Base-by-base conservation (phyloP, 768 basidiomycete genomes). In the Pleurotus tuber-regium region DNA sequence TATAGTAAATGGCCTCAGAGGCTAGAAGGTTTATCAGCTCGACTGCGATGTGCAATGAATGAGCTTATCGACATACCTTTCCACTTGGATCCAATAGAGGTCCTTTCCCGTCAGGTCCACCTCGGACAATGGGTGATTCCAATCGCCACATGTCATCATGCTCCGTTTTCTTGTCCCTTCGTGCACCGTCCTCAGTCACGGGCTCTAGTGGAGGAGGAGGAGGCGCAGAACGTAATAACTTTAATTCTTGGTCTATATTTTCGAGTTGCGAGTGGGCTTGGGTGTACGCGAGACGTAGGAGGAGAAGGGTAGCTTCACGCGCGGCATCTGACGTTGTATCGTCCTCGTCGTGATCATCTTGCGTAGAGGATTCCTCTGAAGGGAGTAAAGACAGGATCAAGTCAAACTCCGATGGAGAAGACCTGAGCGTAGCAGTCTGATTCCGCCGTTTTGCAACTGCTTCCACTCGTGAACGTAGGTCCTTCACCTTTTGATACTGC, bases 1-100 rank as follows among this genome's bases (percentile, higher is more conserved):
- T 53, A 99, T 93, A 0, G 90, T 95, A 66, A 99, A 98, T 12
- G 96, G 92, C 29, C 88, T 82, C 50, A 97, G 72, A 11, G 92
- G 91, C 90, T 97, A 55, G 7, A 31, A 35, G 11, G 18, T n/a
- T 31, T 28, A 29, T n/a, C n/a, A n/a, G n/a, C n/a, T n/a, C n/a
- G n/a, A n/a, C 33, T n/a, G 8, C 33, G 24, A 52, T 62, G 31
- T 61, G 18, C 18, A 16, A 35, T 11, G 28, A 25, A 12, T 16
- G 42, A 25, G 30, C 25, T 29, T 10, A 23, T 16, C 19, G 24
- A 38, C 72, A 33, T 46, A 94, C 94, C 75, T 83, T 92, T 33
- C 94, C 93, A 43, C 71, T 72, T 3, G 82, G 66, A 62, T 94
- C 89, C 51, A 97, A 62, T 23, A 98, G 65, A 4, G 87, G 78